Conservation (phyloP, 2,329 filamentous ascomycete genomes). For the Colletotrichum musicola region DNA sequence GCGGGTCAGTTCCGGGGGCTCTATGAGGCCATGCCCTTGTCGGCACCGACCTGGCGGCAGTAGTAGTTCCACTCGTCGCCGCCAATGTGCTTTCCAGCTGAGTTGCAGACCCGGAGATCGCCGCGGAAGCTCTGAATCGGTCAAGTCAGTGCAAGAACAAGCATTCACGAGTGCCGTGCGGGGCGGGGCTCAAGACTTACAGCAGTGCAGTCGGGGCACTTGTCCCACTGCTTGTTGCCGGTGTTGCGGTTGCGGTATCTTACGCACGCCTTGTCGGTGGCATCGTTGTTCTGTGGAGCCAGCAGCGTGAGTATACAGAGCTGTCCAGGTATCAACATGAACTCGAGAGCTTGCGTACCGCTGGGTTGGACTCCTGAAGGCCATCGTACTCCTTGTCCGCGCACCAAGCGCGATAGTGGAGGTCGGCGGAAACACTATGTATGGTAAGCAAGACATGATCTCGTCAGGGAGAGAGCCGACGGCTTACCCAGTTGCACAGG, state of each 20-base stretch:
- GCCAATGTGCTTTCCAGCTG: conserved; percentile 6
- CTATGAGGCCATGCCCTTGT: background rate
- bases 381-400: background rate
- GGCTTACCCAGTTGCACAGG: background rate
- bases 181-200: background rate
- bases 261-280: background rate
- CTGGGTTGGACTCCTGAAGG: background rate
- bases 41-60: conserved; percentile 11
- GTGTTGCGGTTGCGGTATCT: conserved; percentile 13
- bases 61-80: conserved; percentile 19
- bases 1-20: background rate
- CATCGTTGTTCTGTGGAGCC: background rate
- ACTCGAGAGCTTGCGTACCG: background rate
- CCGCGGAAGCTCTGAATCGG: background rate
- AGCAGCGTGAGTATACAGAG: background rate
- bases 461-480: background rate
- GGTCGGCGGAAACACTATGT: background rate
- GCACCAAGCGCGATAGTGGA: background rate
- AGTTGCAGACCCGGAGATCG: conserved; percentile 18
- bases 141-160: too few species aligned
- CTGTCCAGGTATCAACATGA: too few species aligned
- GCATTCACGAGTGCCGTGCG: too few species aligned
- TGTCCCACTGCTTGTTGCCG: conserved; percentile 20
- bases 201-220: conserved; percentile 7
- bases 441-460: background rate